These are phyloP conservation scores for Luffa acutangula DNA, from an alignment of 306 rosid species.

Conservation along the genomic window DNA sequence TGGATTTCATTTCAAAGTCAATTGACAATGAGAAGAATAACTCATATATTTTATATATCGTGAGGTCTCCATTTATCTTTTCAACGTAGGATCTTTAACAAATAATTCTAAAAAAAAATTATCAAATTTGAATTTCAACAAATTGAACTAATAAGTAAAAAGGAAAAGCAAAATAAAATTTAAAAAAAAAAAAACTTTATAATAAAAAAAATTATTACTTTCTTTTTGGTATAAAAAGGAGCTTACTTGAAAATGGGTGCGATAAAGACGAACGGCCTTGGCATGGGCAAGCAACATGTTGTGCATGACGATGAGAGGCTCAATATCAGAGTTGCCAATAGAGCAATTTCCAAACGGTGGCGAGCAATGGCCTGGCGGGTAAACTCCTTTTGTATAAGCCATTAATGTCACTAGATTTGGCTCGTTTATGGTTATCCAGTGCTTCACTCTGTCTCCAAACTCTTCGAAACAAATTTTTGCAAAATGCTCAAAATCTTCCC, in stretches of 20 bases:
- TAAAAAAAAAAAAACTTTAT: too few species aligned
- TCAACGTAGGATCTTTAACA: too few species aligned
- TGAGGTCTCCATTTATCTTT: too few species aligned
- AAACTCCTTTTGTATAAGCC: constrained; percentile 23
- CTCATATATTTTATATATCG: too few species aligned
- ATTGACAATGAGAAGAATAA: too few species aligned
- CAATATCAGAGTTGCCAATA: constrained; percentile 40
- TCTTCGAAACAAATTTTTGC: constrained; percentile 37
- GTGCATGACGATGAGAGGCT: constrained; percentile 60
- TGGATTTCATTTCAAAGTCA: too few species aligned
- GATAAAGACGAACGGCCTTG: constrained; percentile 41
- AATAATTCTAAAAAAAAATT: too few species aligned
- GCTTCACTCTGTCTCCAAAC: constrained; percentile 42
- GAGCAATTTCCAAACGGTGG: constrained; percentile 60
- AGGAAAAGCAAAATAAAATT: too few species aligned
- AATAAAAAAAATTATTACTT: too few species aligned
- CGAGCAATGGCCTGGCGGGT: constrained; percentile 47
- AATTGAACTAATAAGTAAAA: too few species aligned
- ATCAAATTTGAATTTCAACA: too few species aligned
- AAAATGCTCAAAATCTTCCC: constrained; percentile 45
- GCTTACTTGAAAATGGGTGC: constrained; percentile 40
- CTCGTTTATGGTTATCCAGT: constrained; percentile 47
- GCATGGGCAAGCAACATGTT: constrained; percentile 58
- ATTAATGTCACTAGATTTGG: constrained; percentile 20
- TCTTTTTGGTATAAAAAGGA: background rate